These are phyloP conservation scores for Oryza meyeriana DNA, from an alignment of 176 grass and related monocot genomes.

Conservation along the genomic window DNA sequence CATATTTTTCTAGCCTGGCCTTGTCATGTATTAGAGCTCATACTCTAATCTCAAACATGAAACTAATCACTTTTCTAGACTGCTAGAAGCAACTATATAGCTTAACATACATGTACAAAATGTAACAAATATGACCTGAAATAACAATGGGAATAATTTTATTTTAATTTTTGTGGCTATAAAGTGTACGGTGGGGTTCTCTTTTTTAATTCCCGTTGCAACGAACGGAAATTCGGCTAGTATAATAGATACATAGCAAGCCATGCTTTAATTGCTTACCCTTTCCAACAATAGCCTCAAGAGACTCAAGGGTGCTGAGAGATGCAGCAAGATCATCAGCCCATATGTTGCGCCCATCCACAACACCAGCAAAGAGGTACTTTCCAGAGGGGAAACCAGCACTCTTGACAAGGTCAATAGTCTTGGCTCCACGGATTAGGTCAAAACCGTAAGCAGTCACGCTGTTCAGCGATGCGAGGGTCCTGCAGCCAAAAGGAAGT, in stretches of 20 bases:
- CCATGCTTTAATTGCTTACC: constrained; percentile 63
- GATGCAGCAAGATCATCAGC: constrained; percentile 87
- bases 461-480: constrained; percentile 57
- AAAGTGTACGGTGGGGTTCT: too few relatives aligned
- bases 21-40: too few relatives aligned
- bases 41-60: too few relatives aligned
- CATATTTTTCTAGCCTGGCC: too few relatives aligned
- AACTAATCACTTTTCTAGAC: too few relatives aligned
- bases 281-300: constrained; percentile 81
- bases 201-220: too few relatives aligned
- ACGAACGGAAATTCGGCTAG: too few relatives aligned
- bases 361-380: constrained; percentile 91
- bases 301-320: constrained; percentile 62
- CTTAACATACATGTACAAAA: too few relatives aligned
- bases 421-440: constrained; percentile 78
- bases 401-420: constrained; percentile 75
- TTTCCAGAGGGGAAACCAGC: constrained; percentile 78
- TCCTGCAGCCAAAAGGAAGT: constrained; percentile 53
- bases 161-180: too few relatives aligned
- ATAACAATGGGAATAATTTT: too few relatives aligned
- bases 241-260: constrained; percentile 5
- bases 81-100: too few relatives aligned
- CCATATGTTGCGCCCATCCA: constrained; percentile 97
- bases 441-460: constrained; percentile 90
- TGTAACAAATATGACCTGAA: too few relatives aligned